Evolutionary conservation across 2,329 filamentous ascomycete genomes (phyloP).

Genomic region (Sodiomyces alkalinus): DNA sequence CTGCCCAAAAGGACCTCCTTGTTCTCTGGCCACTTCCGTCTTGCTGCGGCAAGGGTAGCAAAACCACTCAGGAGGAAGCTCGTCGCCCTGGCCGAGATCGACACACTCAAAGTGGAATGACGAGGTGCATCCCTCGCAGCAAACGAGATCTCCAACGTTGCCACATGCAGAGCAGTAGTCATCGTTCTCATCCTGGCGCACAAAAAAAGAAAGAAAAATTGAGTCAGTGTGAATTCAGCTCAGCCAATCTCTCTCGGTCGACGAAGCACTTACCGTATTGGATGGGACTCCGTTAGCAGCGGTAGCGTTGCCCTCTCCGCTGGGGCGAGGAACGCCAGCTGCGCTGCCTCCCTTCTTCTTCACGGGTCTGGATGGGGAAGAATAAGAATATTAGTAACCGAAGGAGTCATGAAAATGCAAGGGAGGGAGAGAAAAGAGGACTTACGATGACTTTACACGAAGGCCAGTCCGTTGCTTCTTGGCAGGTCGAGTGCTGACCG

Average conservation of each 20-base stretch:
- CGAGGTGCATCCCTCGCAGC: slow-evolving; percentile 82
- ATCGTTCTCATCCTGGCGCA: slow-evolving; percentile 55
- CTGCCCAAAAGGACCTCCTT: slow-evolving; percentile 42
- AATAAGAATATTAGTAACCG: slow-evolving; percentile 13
- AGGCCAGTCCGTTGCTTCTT: slow-evolving; percentile 47
- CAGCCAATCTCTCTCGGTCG: no score
- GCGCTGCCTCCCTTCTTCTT: slow-evolving; percentile 60
- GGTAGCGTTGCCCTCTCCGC: slow-evolving; percentile 49
- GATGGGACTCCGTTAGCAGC: slow-evolving; percentile 37
- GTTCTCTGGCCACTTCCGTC: no score
- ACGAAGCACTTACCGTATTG: slow-evolving; percentile 35
- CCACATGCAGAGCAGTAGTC: slow-evolving; percentile 82
- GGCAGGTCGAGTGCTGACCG: slow-evolving; percentile 34
- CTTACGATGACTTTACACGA: slow-evolving; percentile 56
- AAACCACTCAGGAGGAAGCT: slow-evolving; percentile 65
- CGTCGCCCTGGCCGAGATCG: slow-evolving; percentile 58
- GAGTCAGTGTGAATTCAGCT: no score
- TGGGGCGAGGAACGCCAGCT: slow-evolving; percentile 50
- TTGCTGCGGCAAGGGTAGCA: slow-evolving; percentile 56
- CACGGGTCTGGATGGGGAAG: slow-evolving; percentile 40
- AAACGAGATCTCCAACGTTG: slow-evolving; percentile 71
- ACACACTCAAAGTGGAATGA: slow-evolving; percentile 86
- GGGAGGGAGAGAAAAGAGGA: slow-evolving; percentile 14
- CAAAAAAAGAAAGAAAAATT: background rate
- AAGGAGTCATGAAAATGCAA: background rate